Evolutionary conservation across 2,329 filamentous ascomycete genomes (phyloP).

Genomic region (Aspergillus calidoustus): DNA sequence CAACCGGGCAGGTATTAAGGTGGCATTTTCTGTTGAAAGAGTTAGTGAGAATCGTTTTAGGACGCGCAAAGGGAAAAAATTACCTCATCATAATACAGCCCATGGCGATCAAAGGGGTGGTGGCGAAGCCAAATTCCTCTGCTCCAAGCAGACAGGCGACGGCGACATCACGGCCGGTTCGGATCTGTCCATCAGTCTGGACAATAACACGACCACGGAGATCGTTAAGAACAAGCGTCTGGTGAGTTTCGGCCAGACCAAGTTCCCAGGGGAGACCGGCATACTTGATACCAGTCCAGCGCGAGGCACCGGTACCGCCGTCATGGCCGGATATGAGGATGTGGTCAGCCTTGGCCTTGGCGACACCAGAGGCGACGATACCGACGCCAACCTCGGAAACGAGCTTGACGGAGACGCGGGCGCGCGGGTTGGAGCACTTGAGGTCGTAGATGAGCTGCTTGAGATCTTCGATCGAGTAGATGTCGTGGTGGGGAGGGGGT

Average conservation of each 20-base stretch:
- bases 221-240: slow-evolving; percentile 94
- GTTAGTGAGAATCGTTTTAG: background rate
- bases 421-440: slow-evolving; percentile 92
- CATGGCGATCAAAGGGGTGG: slow-evolving; percentile 92
- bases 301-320: slow-evolving; percentile 92
- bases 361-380: slow-evolving; percentile 95
- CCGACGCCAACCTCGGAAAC: slow-evolving; percentile 97
- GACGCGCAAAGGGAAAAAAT: background rate
- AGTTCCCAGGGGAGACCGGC: slow-evolving; percentile 96
- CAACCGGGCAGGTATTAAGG: slow-evolving; percentile 82
- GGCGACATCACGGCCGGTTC: slow-evolving; percentile 90
- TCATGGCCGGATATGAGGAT: slow-evolving; percentile 97
- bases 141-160: slow-evolving; percentile 94
- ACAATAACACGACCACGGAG: slow-evolving; percentile 93
- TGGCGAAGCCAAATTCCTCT: slow-evolving; percentile 98
- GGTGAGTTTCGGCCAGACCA: slow-evolving; percentile 94
- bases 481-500: slow-evolving; percentile 94
- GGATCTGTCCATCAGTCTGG: slow-evolving; percentile 92
- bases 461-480: slow-evolving; percentile 97
- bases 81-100: slow-evolving; percentile 79
- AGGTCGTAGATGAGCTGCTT: slow-evolving; percentile 98
- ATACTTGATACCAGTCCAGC: slow-evolving; percentile 99
- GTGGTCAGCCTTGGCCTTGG: slow-evolving; percentile 96
- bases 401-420: slow-evolving; percentile 93
- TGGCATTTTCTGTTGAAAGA: slow-evolving; percentile 33